A percentile compares a stretch with the other conserved stretches of the same genome.
These are phyloP conservation scores for Cicer chorassanicum DNA, from an alignment of 306 rosid genomes.

Conservation along the genomic window DNA sequence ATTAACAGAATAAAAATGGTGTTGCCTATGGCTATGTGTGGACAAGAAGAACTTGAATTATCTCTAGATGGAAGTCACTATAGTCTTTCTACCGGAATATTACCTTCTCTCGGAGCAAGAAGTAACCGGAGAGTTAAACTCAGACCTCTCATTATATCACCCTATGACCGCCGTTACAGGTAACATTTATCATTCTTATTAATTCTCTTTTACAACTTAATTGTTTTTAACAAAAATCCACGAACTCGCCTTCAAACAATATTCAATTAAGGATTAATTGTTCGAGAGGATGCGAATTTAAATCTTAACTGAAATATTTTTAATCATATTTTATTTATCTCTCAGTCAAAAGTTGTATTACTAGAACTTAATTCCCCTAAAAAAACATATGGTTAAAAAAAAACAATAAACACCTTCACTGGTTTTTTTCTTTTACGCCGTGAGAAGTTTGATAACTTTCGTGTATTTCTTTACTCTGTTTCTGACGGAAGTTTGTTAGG, in stretches of 20 bases:
- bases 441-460: not conserved
- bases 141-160: constrained; percentile 54
- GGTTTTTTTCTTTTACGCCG: not conserved
- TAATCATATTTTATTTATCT: too few species aligned
- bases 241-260: too few species aligned
- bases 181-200: not conserved
- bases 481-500: constrained; percentile 7
- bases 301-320: too few species aligned
- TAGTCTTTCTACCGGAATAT: constrained; percentile 73
- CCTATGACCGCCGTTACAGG: constrained; percentile 90
- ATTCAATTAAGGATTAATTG: too few species aligned
- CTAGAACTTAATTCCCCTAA: too few species aligned
- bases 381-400: too few species aligned
- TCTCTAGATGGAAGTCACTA: constrained; percentile 86
- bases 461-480: constrained; percentile 24
- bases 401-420: not conserved
- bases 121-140: constrained; percentile 67
- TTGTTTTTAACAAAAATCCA: too few species aligned
- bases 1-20: constrained; percentile 19
- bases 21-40: constrained; percentile 55
- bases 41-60: constrained; percentile 63
- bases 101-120: constrained; percentile 87
- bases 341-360: too few species aligned
- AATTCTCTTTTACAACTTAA: too few species aligned
- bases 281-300: too few species aligned